Evolutionary conservation across 106 monocot genomes (phyloP).

Genomic region (Iris macrosiphon): DNA sequence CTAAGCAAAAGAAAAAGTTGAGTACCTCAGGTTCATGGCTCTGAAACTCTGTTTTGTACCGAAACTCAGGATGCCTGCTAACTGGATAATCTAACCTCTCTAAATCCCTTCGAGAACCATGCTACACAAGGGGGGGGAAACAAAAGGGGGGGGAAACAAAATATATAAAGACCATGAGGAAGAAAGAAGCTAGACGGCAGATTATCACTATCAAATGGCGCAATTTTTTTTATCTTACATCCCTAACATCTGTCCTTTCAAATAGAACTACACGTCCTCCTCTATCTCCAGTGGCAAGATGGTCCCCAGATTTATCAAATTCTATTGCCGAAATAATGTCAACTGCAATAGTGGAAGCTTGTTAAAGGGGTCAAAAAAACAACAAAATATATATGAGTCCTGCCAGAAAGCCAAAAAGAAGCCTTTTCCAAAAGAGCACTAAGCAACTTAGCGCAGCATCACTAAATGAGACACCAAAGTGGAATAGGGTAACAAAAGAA

Average conservation of each 20-base stretch:
- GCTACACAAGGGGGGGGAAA: constrained; percentile 20
- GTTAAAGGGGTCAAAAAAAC: neutral
- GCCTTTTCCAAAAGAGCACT: neutral
- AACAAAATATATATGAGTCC: neutral
- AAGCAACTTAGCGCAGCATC: neutral
- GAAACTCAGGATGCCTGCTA: constrained; percentile 69
- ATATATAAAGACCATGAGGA: neutral
- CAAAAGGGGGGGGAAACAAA: neutral
- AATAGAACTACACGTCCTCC: constrained; percentile 88
- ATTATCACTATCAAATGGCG: too few relatives aligned
- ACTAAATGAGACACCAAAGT: neutral
- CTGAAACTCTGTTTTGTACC: constrained; percentile 87
- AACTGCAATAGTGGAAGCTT: constrained; percentile 27
- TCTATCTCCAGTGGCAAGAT: constrained; percentile 93
- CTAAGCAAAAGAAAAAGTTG: neutral
- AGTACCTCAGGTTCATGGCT: constrained; percentile 87
- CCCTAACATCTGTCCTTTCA: constrained; percentile 69
- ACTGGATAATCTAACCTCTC: constrained; percentile 55
- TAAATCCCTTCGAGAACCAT: constrained; percentile 43
- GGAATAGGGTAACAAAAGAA: neutral
- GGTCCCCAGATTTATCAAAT: constrained; percentile 78
- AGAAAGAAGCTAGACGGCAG: neutral
- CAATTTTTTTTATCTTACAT: constrained; percentile 31
- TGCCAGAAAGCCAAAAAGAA: neutral
- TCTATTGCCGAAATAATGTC: constrained; percentile 90